Conservation (phyloP, 331 rosid genomes). For the Acacia concinna region DNA sequence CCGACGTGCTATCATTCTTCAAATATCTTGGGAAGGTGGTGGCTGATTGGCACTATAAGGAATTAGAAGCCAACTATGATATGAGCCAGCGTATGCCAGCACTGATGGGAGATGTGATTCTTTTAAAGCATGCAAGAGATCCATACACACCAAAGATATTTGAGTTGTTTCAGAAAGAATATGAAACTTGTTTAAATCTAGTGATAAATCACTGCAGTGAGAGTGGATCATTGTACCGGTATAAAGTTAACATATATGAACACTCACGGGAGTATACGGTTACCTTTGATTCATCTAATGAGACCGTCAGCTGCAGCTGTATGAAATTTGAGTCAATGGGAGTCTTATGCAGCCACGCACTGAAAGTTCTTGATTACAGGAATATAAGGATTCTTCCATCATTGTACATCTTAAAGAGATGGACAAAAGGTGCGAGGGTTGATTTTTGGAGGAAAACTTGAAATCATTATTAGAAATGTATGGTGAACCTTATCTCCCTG, state of each 20-base stretch:
- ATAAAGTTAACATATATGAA: conserved; percentile 49
- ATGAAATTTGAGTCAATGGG: conserved; percentile 66
- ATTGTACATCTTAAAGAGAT: conserved; percentile 59
- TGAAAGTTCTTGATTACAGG: conserved; percentile 57
- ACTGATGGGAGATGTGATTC: conserved; percentile 53
- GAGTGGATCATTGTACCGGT: conserved; percentile 38
- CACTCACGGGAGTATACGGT: conserved; percentile 45
- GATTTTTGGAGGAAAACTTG: neutral
- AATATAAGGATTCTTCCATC: conserved; percentile 56
- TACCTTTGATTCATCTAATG: conserved; percentile 44
- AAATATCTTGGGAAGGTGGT: conserved; percentile 51
- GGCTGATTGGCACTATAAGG: conserved; percentile 56
- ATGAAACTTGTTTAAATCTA: conserved; percentile 50
- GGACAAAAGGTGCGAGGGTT: conserved; percentile 64
- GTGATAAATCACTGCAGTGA: conserved; percentile 41
- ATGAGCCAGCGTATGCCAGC: conserved; percentile 48
- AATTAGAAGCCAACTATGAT: conserved; percentile 54
- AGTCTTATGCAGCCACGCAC: conserved; percentile 55
- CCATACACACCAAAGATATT: conserved; percentile 55
- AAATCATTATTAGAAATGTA: neutral
- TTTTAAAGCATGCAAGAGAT: conserved; percentile 55
- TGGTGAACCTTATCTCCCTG: neutral
- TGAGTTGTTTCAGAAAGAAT: conserved; percentile 54
- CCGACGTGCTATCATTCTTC: conserved; percentile 41
- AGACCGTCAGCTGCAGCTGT: conserved; percentile 59